Conservation (phyloP, 768 basidiomycete genomes). For the Pulveroboletus sp. region DNA sequence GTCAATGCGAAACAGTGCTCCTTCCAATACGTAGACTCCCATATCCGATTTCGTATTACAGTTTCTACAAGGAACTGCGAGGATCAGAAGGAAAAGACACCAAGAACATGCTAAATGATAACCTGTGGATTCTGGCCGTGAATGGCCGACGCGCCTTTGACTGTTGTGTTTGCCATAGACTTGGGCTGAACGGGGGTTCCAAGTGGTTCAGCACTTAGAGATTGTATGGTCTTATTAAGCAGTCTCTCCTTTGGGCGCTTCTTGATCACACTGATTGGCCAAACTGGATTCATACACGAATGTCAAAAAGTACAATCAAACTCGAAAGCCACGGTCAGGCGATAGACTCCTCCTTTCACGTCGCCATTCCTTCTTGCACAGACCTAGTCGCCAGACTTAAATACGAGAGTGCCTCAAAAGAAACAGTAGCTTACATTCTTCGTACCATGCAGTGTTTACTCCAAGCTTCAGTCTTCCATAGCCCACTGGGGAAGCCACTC, state of each 20-base stretch:
- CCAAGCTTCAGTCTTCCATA: slow-evolving; percentile 3
- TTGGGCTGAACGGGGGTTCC: background rate
- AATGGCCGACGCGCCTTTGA: slow-evolving; percentile 80
- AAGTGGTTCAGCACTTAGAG: background rate
- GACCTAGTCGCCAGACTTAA: background rate
- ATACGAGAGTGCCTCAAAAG: background rate
- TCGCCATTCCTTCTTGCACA: background rate
- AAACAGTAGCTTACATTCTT: background rate
- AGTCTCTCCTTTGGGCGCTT: too few relatives aligned
- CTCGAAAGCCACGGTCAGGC: background rate
- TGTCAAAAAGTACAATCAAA: background rate
- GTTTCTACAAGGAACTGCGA: slow-evolving; percentile 88
- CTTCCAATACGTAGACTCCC: slow-evolving; percentile 95
- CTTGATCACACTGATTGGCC: too few relatives aligned
- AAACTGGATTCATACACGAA: background rate
- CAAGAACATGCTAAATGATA: slow-evolving; percentile 3
- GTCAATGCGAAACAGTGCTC: slow-evolving; percentile 98
- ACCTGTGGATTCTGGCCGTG: slow-evolving; percentile 98
- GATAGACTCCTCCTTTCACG: too few relatives aligned
- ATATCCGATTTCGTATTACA: slow-evolving; percentile 92
- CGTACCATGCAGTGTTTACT: too few relatives aligned
- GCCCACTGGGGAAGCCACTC: slow-evolving; percentile 15
- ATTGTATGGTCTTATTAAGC: slow-evolving; percentile 24
- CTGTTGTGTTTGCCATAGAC: slow-evolving; percentile 89
- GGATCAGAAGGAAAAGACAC: slow-evolving; percentile 15